Percentiles rank a stretch among this genome's conserved stretches.
These are phyloP conservation scores for Arthromyces matolae DNA, from an alignment of 768 basidiomycete genomes.

Conservation along the genomic window DNA sequence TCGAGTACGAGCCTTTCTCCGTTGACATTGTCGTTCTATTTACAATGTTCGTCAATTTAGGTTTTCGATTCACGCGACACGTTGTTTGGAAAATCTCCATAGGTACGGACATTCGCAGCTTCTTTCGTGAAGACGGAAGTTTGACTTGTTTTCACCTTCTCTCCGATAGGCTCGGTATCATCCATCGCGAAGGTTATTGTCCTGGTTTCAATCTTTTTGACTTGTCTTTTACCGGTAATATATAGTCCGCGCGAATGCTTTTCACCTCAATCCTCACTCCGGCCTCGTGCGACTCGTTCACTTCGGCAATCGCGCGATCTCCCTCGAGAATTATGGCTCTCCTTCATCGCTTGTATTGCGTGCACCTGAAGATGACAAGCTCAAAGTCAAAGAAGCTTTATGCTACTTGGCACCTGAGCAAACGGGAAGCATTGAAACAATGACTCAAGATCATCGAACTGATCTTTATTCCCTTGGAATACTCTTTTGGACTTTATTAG, in stretches of 20 bases:
- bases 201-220: background rate
- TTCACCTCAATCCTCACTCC: conserved; percentile 67
- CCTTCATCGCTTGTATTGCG: conserved; percentile 66
- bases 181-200: conserved; percentile 62
- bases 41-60: conserved; percentile 29
- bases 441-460: conserved; percentile 68
- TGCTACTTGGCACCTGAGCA: conserved; percentile 78
- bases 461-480: conserved; percentile 74
- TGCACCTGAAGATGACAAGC: conserved; percentile 60
- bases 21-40: background rate
- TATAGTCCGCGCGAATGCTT: conserved; percentile 70
- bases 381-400: conserved; percentile 71
- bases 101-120: conserved; percentile 34
- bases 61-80: conserved; percentile 73
- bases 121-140: too few relatives aligned
- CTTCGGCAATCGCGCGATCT: conserved; percentile 71
- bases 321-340: conserved; percentile 67
- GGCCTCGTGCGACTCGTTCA: conserved; percentile 69
- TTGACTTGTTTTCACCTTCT: too few relatives aligned
- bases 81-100: conserved; percentile 66
- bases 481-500: conserved; percentile 72
- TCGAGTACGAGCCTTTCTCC: conserved; percentile 51
- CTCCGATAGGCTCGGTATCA: conserved; percentile 44
- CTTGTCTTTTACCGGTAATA: background rate
- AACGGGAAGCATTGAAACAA: conserved; percentile 69